Base-by-base conservation (phyloP, 2,329 filamentous ascomycete species). In the Pseudogymnoascus sp. region DNA sequence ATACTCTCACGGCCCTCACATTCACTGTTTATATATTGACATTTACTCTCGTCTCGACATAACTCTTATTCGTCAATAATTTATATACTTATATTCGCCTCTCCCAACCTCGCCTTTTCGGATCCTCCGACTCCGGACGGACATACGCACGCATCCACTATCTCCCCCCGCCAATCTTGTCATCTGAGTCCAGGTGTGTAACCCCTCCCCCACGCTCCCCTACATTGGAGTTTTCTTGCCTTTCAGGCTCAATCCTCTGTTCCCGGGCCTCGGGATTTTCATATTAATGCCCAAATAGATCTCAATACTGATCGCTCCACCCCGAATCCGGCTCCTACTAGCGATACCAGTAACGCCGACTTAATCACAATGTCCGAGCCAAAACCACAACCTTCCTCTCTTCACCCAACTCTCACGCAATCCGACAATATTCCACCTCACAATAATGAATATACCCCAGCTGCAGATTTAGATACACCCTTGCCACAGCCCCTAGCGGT, bases 401-500 rank as follows among this genome's bases (percentile, higher is more conserved):
- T 54, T 32, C 47, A 54, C 16, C 28, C 47, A 54, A 32, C 47
- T 34, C 47, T 32, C 47, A 54, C 47, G n/a, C 47, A 18, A 14
- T 54, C 47, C 12, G 47, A 54, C 28, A 54, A 32, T 28, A 18
- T 54, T 6, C 47, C 47, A 6, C 16, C 28, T 54, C 47, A 32
- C 16, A 32, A 7, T 32, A 32, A 32, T 32, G 47, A 54, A 54
- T 54, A 54, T 54, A 47, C 60, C 28, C 41, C 47, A 41, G 61
- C 63, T 60, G 64, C 62, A 63, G 62, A 63, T 68, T 58, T 58
- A 32, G 9, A n/a, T 28, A 54, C 28, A 32, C 32, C 47, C 47
- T 20, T 54, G 47, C 16, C 28, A 54, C n/a, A 34, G 12, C 28
- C 47, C 9, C 47, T 18, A 32, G 47, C 47, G 47, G 47, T 32